Evolutionary conservation across 2,329 filamentous ascomycete genomes (phyloP).

Genomic region (Aureobasidium sp.): DNA sequence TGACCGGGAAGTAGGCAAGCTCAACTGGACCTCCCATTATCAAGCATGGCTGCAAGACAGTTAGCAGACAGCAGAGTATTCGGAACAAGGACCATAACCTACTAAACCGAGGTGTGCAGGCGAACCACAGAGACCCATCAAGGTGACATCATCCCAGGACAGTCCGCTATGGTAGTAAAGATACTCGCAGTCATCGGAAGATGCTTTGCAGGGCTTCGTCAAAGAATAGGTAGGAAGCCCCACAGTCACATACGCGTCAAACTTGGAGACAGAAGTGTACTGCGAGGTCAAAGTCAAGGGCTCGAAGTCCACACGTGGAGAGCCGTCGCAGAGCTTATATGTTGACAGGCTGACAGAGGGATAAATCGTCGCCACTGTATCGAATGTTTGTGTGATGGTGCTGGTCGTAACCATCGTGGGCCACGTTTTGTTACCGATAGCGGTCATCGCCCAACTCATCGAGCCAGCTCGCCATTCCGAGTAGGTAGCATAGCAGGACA

Average conservation of each 20-base stretch:
- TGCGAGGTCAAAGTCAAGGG: conserved; percentile 17
- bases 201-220: conserved; percentile 17
- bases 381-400: not conserved
- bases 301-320: conserved; percentile 19
- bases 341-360: conserved; percentile 1
- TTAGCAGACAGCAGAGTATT: not conserved
- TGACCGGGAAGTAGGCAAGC: conserved; percentile 23
- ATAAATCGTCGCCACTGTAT: conserved; percentile 5
- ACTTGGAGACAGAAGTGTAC: conserved; percentile 8
- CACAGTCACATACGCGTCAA: not conserved
- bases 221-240: conserved; percentile 15
- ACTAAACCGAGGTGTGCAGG: conserved; percentile 15
- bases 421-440: not conserved
- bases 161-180: conserved; percentile 18
- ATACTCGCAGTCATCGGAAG: conserved; percentile 17
- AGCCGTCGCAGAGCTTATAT: conserved; percentile 24
- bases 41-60: conserved; percentile 17
- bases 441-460: not conserved
- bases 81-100: not conserved
- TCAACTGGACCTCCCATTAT: conserved; percentile 22
- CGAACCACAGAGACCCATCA: conserved; percentile 17
- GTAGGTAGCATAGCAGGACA: conserved; percentile 4
- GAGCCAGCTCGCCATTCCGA: not conserved
- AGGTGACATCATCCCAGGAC: conserved; percentile 8
- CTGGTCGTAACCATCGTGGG: not conserved